phyloP scores from a whole-genome alignment of 2,329 filamentous ascomycete genomes.

The Orbilia quercus region DNA sequence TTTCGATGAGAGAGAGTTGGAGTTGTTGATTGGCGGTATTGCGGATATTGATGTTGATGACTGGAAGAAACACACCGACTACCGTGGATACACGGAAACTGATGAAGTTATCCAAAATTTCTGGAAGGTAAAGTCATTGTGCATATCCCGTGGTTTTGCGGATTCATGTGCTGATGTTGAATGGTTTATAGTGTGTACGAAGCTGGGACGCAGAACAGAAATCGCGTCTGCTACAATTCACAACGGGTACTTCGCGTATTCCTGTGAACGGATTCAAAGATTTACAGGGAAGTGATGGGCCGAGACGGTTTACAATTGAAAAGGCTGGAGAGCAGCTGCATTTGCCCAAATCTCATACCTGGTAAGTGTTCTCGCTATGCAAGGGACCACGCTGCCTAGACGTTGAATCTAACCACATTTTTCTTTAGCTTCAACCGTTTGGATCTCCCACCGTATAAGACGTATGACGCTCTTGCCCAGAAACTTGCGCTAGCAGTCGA shows the following conservation, averaged over 20 bases:
- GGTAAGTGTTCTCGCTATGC: constrained; percentile 72
- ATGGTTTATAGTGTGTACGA: constrained; percentile 74
- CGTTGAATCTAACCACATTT: constrained; percentile 40
- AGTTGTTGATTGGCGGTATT: constrained; percentile 96
- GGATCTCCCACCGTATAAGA: constrained; percentile 93
- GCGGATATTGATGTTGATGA: constrained; percentile 99
- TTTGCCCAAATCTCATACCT: constrained; percentile 96
- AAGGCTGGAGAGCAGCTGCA: constrained; percentile 93
- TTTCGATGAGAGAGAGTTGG: constrained; percentile 96
- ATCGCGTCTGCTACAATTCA: constrained; percentile 93
- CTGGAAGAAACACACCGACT: constrained; percentile 99
- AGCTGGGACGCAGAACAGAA: constrained; percentile 99
- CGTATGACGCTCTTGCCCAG: constrained; percentile 81
- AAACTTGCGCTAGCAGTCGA: constrained; percentile 98
- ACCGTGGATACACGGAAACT: constrained; percentile 96
- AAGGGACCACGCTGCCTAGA: constrained; percentile 27
- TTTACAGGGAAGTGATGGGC: constrained; percentile 94
- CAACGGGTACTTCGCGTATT: constrained; percentile 95
- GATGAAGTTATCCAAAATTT: constrained; percentile 98
- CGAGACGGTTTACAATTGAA: constrained; percentile 95
- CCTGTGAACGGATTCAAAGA: constrained; percentile 99
- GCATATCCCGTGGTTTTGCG: not conserved
- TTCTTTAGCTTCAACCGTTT: constrained; percentile 87
- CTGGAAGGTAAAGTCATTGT: constrained; percentile 81
- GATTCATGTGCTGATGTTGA: constrained; percentile 57